Percentiles rank a stretch among this genome's conserved stretches.
Conservation (phyloP, 208 protist genomes). For the Trypanosoma scelopori region DNA sequence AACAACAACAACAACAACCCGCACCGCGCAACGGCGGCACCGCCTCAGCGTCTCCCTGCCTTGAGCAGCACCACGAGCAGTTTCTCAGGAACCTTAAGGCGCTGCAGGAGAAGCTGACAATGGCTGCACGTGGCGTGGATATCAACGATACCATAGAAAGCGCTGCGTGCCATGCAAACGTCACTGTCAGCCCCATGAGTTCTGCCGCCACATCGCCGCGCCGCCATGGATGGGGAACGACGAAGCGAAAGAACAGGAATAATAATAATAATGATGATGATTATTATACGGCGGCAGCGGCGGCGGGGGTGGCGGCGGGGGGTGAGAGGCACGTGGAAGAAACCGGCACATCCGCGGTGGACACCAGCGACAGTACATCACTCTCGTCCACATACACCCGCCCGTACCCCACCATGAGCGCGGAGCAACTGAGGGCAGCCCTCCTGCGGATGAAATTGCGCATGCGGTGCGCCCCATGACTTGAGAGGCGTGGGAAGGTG, state of each 20-base stretch:
- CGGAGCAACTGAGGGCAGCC: slow-evolving; percentile 67
- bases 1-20: no score
- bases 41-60: background rate
- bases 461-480: slow-evolving; percentile 22
- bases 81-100: slow-evolving; percentile 23
- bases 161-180: slow-evolving; percentile 9
- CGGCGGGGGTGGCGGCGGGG: no score
- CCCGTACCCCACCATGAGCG: slow-evolving; percentile 58
- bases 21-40: background rate
- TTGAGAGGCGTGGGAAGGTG: background rate
- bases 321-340: background rate
- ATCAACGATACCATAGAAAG: background rate
- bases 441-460: slow-evolving; percentile 58
- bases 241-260: background rate
- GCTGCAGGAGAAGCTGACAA: slow-evolving; percentile 20
- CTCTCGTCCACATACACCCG: slow-evolving; percentile 13
- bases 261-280: no score
- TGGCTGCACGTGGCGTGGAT: background rate
- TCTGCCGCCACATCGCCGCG: slow-evolving; percentile 1
- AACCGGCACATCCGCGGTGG: slow-evolving; percentile 11
- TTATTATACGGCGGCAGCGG: no score
- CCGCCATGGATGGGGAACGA: background rate
- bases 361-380: slow-evolving; percentile 23
- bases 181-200: slow-evolving; percentile 27
- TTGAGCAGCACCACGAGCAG: slow-evolving; percentile 18